Evolutionary conservation across 805 yeast genomes (phyloP).

Genomic region (Yarrowia bubula): DNA sequence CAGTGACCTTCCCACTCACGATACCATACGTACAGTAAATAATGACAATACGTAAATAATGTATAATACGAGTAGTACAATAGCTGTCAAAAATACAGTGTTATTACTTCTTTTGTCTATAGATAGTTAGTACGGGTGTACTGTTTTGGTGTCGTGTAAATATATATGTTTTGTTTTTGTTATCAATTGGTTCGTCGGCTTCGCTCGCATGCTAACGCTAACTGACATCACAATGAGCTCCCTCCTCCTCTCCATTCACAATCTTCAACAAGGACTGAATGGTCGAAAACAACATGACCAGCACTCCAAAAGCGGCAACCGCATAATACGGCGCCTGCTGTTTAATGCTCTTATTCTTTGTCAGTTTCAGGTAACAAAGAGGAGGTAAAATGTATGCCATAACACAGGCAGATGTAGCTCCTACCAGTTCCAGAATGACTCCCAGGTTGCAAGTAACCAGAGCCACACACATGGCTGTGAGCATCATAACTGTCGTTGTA

Average conservation of each 20-base stretch:
- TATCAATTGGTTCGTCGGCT: too few species aligned
- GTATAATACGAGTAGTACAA: too few species aligned
- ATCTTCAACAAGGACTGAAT: conserved; percentile 61
- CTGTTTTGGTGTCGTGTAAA: too few species aligned
- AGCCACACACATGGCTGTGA: conserved; percentile 71
- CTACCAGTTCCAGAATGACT: conserved; percentile 82
- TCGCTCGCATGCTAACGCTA: not conserved
- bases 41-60: too few species aligned
- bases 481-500: conserved; percentile 64
- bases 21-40: too few species aligned
- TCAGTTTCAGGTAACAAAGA: conserved; percentile 68
- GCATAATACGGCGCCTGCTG: conserved; percentile 55
- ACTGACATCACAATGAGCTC: not conserved
- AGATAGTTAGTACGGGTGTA: too few species aligned
- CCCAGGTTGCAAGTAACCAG: conserved; percentile 85
- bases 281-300: conserved; percentile 79
- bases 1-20: too few species aligned
- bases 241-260: conserved; percentile 43
- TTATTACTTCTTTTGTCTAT: too few species aligned
- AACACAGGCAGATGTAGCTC: conserved; percentile 87
- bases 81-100: too few species aligned
- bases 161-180: too few species aligned
- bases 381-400: conserved; percentile 95
- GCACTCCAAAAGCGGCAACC: conserved; percentile 67
- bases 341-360: conserved; percentile 44